Base-by-base conservation (phyloP, 805 yeast species). In the Monosporozyma aquatica region DNA sequence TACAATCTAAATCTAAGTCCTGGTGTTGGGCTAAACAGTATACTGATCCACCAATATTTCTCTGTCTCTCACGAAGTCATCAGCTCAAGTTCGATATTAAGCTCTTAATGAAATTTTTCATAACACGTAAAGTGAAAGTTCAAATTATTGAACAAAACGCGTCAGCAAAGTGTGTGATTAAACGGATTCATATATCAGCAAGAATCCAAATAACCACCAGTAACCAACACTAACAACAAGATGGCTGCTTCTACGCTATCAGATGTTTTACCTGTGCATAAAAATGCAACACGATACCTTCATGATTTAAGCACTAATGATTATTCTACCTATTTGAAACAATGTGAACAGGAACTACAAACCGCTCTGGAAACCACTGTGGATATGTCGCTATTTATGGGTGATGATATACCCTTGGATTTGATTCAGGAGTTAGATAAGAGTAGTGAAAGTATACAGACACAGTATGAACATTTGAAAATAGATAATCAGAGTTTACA, bases 261-360 rank as follows among this genome's bases (percentile, higher is more conserved):
- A 13, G 13, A 32, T 2, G 41, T 45, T 4, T 47, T 54, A 15
- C 62, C 62, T 7, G 25, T 57, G 30, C 57, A 55, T 43, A 50
- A 44, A 8, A 39, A 43, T 7, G 44, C 51, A 3, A 43, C 43
- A 11, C 40, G 33, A 13, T 41, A 43, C 15, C 47, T 57, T 24
- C 55, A 51, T 32, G 40, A 42, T 11, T 29, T 56, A 35, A 40
- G 40, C 6, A 28, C 47, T 5, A 25, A 29, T 7, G 59, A 55
- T 37, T 17, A 43, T 3, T 37, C 48, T 4, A 26, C 38, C 5
- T 29, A 47, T 21, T 49, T 45, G 15, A 37, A 43, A 8, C 41
- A 38, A 18, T 47, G 49, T 15, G 49, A 48, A 15, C 42, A 43
- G n/a, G 54, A 55, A 38, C 40, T 57, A 28, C 25, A 36, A 2